Conservation (phyloP, 1,284 basidiomycete genomes). For the Cutaneotrichosporon arboriforme region DNA sequence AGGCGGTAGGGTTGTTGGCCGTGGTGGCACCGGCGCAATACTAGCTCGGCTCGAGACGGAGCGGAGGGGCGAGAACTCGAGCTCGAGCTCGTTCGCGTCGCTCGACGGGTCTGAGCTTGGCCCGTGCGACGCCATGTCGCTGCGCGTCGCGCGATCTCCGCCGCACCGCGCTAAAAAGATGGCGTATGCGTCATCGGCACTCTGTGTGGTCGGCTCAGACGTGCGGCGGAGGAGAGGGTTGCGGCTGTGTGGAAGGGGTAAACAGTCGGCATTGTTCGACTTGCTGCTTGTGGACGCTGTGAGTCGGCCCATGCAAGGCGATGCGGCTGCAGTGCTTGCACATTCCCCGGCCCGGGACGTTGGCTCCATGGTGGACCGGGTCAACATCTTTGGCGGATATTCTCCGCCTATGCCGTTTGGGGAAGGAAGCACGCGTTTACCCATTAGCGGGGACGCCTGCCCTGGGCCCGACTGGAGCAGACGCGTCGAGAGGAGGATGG, state of each 20-base stretch:
- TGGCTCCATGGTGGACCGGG: too few species aligned
- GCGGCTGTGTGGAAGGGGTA: constrained; percentile 5
- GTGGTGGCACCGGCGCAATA: neutral
- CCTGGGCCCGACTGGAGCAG: constrained; percentile 1
- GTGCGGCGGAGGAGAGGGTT: constrained; percentile 5
- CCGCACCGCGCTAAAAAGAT: constrained; percentile 9
- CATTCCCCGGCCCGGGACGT: too few species aligned
- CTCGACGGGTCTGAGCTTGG: neutral
- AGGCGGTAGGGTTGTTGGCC: neutral
- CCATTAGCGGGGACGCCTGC: neutral
- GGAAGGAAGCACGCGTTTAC: neutral
- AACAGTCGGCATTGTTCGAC: neutral
- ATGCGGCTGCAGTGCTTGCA: too few species aligned
- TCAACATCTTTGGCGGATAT: too few species aligned
- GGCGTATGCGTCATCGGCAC: constrained; percentile 1
- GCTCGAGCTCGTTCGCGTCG: constrained; percentile 9
- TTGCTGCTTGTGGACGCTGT: too few species aligned
- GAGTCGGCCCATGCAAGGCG: too few species aligned
- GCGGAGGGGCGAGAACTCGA: neutral
- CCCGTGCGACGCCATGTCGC: constrained; percentile 3
- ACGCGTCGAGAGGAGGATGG: neutral
- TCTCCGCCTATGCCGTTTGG: neutral
- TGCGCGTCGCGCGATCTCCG: constrained; percentile 4
- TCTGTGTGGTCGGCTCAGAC: constrained; percentile 6
- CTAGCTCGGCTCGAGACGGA: neutral